These are phyloP conservation scores for Rheum nobile DNA, from an alignment of 148 eudicot species.

Conservation along the genomic window DNA sequence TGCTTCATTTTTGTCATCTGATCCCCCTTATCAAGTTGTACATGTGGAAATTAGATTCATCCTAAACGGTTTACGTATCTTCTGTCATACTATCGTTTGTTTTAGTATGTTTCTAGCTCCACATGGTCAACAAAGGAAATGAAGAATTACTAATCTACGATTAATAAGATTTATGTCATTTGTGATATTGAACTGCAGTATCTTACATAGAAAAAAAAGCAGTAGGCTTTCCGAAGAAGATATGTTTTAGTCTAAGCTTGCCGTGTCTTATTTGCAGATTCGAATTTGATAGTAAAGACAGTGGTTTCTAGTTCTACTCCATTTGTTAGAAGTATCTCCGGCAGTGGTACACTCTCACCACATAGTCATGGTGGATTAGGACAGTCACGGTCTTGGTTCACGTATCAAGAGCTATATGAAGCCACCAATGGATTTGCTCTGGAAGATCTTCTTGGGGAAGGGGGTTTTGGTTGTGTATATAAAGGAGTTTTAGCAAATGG, in stretches of 20 bases:
- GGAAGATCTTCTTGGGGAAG: conserved; percentile 55
- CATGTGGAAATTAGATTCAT: too few species aligned
- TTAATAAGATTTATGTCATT: not conserved
- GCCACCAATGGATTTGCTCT: conserved; percentile 53
- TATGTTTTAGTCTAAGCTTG: not conserved
- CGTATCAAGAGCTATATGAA: conserved; percentile 40
- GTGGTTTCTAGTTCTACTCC: conserved; percentile 21
- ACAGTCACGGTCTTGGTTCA: conserved; percentile 51
- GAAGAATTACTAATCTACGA: not conserved
- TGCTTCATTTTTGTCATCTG: not conserved
- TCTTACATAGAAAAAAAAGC: not conserved
- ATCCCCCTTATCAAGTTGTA: not conserved
- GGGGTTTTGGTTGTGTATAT: conserved; percentile 67
- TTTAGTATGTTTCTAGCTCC: not conserved
- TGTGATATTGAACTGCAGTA: not conserved
- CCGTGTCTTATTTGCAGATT: conserved; percentile 21
- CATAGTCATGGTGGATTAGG: conserved; percentile 39
- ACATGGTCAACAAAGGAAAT: not conserved
- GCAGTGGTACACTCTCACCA: conserved; percentile 21
- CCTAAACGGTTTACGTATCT: not conserved
- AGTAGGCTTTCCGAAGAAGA: not conserved
- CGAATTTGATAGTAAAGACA: conserved; percentile 29
- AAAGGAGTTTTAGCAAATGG: conserved; percentile 53
- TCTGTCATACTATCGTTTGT: not conserved
- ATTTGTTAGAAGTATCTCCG: conserved; percentile 27